Evolutionary conservation across 1,284 basidiomycete genomes (phyloP).

Genomic region (Ustilago cynodontis): DNA sequence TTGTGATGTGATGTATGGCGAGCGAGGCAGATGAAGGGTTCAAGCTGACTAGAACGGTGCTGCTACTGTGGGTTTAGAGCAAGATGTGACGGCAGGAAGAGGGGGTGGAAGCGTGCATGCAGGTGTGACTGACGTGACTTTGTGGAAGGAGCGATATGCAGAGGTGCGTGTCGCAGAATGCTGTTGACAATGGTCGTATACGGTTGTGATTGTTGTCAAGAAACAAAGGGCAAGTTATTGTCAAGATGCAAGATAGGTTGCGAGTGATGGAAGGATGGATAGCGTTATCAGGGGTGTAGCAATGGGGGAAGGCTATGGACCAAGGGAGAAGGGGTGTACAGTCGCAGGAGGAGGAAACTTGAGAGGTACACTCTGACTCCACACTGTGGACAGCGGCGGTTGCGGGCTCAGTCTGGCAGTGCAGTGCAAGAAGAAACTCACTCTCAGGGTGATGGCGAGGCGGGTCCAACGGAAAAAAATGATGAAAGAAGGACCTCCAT

Average conservation of each 20-base stretch:
- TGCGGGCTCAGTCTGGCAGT: not conserved
- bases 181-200: not conserved
- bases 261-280: constrained; percentile 17
- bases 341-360: not conserved
- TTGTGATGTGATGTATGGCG: constrained; percentile 35
- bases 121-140: constrained; percentile 28
- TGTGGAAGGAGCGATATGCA: not conserved
- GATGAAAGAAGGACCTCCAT: constrained; percentile 33
- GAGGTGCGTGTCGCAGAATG: constrained; percentile 7
- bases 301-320: constrained; percentile 5
- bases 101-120: constrained; percentile 27
- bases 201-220: constrained; percentile 10
- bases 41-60: constrained; percentile 1
- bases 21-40: constrained; percentile 21
- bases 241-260: constrained; percentile 6
- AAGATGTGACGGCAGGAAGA: constrained; percentile 29
- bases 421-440: not conserved
- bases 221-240: constrained; percentile 16
- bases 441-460: not conserved
- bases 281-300: constrained; percentile 26
- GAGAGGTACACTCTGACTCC: constrained; percentile 1
- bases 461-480: constrained; percentile 20
- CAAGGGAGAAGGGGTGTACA: not conserved
- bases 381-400: not conserved
- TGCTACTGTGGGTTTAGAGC: not conserved